These are phyloP conservation scores for Delphinella strobiligena DNA, from an alignment of 2,329 filamentous ascomycete genomes.

Conservation along the genomic window DNA sequence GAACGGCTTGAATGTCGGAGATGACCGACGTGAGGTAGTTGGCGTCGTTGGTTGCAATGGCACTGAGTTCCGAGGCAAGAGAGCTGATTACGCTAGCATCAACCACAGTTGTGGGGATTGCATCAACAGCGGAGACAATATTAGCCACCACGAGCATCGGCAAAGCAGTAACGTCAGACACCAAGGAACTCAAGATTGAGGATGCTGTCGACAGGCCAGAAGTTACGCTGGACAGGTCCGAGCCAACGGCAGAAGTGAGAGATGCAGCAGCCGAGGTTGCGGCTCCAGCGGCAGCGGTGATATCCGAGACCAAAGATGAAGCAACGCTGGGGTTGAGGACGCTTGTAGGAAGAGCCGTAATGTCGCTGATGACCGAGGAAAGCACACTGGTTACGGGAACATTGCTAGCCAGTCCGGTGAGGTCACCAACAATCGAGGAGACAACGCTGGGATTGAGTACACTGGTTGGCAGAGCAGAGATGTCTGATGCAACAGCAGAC, in stretches of 20 bases:
- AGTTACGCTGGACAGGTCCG: neutral
- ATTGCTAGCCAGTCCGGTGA: neutral
- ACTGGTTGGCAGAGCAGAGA: neutral
- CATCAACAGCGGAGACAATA: neutral
- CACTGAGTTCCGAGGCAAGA: neutral
- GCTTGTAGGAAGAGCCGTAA: neutral
- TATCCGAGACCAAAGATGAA: neutral
- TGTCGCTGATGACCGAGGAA: neutral
- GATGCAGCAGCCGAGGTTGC: neutral
- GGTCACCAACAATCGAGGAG: constrained; percentile 1
- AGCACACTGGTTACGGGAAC: neutral
- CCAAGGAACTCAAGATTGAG: neutral
- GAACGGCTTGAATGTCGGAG: neutral
- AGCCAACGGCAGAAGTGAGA: neutral
- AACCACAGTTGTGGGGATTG: neutral
- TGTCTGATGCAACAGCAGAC: neutral
- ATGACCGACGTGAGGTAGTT: neutral
- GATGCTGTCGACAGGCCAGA: neutral
- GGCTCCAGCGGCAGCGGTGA: neutral
- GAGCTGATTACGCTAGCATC: neutral
- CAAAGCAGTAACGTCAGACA: neutral
- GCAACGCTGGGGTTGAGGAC: neutral
- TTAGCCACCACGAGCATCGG: neutral
- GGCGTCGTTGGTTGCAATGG: neutral
- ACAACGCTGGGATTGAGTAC: neutral